phyloP scores from a whole-genome alignment of 805 yeast genomes.

The Saccharomycopsis babjevae region DNA sequence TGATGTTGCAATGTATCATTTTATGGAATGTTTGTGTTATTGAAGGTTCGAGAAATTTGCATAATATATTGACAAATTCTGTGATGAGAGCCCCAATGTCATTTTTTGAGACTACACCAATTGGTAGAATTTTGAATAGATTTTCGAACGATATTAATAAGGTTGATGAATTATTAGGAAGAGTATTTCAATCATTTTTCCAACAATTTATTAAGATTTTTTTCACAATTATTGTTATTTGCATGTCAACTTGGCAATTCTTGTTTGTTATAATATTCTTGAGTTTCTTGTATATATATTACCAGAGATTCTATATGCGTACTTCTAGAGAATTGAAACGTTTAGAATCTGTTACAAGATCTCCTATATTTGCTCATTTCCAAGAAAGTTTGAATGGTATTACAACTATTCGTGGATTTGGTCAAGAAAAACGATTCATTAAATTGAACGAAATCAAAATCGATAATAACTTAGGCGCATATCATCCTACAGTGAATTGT shows the following conservation, averaged over 20 bases:
- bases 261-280: slow-evolving; percentile 64
- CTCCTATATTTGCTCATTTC: slow-evolving; percentile 77
- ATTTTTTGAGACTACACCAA: slow-evolving; percentile 91
- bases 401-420: slow-evolving; percentile 64
- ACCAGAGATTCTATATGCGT: slow-evolving; percentile 66
- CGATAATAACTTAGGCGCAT: slow-evolving; percentile 85
- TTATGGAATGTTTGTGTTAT: slow-evolving; percentile 78
- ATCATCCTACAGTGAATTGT: slow-evolving; percentile 83
- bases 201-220: slow-evolving; percentile 49
- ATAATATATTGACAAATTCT: slow-evolving; percentile 58
- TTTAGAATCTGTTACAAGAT: slow-evolving; percentile 67
- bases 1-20: slow-evolving; percentile 55
- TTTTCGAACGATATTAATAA: slow-evolving; percentile 86
- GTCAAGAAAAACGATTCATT: slow-evolving; percentile 52
- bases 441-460: slow-evolving; percentile 58
- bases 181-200: slow-evolving; percentile 64
- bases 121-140: slow-evolving; percentile 84
- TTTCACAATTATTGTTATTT: slow-evolving; percentile 71
- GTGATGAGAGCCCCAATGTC: slow-evolving; percentile 90
- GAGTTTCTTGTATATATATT: slow-evolving; percentile 50
- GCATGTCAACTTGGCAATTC: slow-evolving; percentile 83
- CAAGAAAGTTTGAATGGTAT: slow-evolving; percentile 75
- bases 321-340: slow-evolving; percentile 78
- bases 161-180: slow-evolving; percentile 68
- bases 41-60: slow-evolving; percentile 68